Evolutionary conservation across 176 grass and related monocot species (phyloP), one percentile per base, ranked within the genome.

Genomic region (Oryza nivara): DNA sequence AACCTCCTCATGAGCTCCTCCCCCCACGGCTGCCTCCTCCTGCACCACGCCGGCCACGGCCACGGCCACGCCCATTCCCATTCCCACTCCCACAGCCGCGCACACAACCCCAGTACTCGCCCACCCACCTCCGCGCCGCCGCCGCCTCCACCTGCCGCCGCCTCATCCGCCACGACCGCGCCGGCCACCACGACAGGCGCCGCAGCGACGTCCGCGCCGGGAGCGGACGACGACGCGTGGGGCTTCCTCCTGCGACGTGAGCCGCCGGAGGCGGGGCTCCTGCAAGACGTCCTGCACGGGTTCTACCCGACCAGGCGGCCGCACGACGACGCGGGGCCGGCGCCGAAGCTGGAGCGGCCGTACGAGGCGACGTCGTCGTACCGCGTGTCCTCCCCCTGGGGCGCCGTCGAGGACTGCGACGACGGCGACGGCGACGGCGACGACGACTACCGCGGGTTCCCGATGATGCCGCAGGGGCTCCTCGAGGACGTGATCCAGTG

Each of bases 261-360:
- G 46, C 88, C 90, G 10, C 81, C 91, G 0, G 91, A 87, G n/a
- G 87, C 90, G 0, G 93, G 96, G 4, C 78, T 99, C 1, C 91
- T 99, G 6, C 88, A 96, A 82, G 96, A 99, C 49, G 91, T 95
- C 36, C 85, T 99, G 51, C 83, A 94, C 48, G 96, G 84, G 14
- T 96, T 92, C 89, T 93, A 92, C 81, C 86, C 89, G 3, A 40
- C 4, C 63, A 81, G 38, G 45, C 69, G 80, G 11, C 34, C 47
- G 60, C 66, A 71, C 79, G 70, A 43, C 64, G 17, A 13, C 6
- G 20, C 48, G 3, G 61, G 17, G 17, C 12, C 48, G 7, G 82
- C 46, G 70, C 65, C 4, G 7, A 75, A 61, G n/a, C 83, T 66
- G 20, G 89, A 90, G 41, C 25, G 26, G 67, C 65, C 8, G 58